Evolutionary conservation across 495 filamentous ascomycete genomes (phyloP).

Genomic region (Cenococcum geophilum): DNA sequence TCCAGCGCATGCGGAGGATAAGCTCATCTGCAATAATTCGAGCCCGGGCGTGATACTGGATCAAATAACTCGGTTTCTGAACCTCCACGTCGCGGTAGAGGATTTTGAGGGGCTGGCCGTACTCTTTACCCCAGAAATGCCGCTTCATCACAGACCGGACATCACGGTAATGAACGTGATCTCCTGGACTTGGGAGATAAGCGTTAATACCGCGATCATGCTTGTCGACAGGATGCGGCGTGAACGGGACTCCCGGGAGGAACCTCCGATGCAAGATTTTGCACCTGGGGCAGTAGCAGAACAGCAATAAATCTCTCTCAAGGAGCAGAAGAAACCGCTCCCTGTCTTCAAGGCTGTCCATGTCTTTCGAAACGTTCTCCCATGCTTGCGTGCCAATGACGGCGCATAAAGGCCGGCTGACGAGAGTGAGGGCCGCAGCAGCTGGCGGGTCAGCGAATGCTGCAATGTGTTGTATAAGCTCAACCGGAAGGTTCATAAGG

Average conservation of each 20-base stretch:
- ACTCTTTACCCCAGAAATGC: neutral
- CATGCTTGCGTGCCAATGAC: neutral
- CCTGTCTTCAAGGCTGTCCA: neutral
- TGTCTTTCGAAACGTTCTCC: neutral
- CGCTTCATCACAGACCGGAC: neutral
- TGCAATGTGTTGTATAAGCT: neutral
- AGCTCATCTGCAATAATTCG: neutral
- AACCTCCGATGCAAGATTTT: neutral
- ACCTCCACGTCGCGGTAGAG: neutral
- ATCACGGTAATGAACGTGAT: neutral
- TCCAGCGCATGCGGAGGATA: neutral
- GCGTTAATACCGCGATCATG: neutral
- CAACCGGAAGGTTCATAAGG: neutral
- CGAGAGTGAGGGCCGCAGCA: neutral
- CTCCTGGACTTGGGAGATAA: neutral
- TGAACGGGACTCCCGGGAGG: neutral
- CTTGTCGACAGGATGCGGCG: neutral
- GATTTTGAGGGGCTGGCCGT: neutral
- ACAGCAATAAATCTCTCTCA: neutral
- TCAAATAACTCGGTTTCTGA: neutral
- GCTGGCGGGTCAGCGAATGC: neutral
- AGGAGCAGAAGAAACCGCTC: neutral
- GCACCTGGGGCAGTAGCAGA: neutral
- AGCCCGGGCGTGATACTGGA: neutral
- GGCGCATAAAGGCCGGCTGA: neutral